These are phyloP conservation scores for Solanum hybrid DNA, from an alignment of 305 asterid species.

Conservation along the genomic window DNA sequence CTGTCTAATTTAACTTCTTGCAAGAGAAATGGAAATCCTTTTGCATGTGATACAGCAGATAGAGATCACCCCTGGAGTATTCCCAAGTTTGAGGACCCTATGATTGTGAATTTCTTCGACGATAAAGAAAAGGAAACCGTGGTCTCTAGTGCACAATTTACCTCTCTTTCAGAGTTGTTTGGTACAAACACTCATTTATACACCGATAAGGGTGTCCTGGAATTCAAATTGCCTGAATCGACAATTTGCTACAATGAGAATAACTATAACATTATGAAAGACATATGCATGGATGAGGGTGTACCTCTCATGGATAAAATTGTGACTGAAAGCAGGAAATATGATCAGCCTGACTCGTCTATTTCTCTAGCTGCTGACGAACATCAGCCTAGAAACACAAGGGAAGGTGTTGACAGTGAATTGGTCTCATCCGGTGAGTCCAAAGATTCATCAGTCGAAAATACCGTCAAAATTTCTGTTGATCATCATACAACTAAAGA, in stretches of 20 bases:
- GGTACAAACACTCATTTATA: not conserved
- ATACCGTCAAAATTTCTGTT: not conserved
- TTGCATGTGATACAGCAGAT: slow-evolving; percentile 6
- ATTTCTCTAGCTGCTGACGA: not conserved
- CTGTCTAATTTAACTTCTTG: slow-evolving; percentile 4
- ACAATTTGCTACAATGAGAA: slow-evolving; percentile 20
- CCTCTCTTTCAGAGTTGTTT: not conserved
- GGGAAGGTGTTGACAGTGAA: not conserved
- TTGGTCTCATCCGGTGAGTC: not conserved
- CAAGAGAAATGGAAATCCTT: not conserved
- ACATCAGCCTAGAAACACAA: not conserved
- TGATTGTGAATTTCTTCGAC: not conserved
- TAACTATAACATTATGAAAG: slow-evolving; percentile 16
- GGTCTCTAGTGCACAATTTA: slow-evolving; percentile 8
- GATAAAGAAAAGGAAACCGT: not conserved
- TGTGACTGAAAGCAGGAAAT: not conserved
- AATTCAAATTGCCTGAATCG: slow-evolving; percentile 23
- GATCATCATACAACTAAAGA: slow-evolving; percentile 7
- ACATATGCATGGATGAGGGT: slow-evolving; percentile 22
- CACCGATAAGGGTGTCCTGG: slow-evolving; percentile 18
- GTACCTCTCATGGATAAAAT: not conserved
- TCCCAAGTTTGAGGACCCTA: not conserved
- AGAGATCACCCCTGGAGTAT: not conserved
- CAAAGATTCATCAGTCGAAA: slow-evolving; percentile 3
- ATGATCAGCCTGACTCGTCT: not conserved